phyloP scores from a whole-genome alignment of 352 stramenopile genomes.

The Phytophthora vignae region DNA sequence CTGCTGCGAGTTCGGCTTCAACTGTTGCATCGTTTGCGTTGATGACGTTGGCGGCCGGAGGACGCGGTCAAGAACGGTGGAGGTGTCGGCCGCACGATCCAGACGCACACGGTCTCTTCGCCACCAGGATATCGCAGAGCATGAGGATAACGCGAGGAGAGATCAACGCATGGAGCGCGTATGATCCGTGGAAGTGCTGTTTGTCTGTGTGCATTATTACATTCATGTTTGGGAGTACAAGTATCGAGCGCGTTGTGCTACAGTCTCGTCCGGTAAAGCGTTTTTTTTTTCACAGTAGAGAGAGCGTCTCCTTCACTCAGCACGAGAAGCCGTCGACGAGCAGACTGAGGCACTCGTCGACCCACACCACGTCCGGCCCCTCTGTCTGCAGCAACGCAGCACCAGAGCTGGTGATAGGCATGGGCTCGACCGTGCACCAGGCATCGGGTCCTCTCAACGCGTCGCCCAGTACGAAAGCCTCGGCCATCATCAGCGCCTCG shows the following conservation, averaged over 20 bases:
- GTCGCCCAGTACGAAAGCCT: background rate
- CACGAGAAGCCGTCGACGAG: constrained; percentile 42
- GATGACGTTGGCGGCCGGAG: background rate
- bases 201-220: background rate
- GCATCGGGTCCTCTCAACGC: background rate
- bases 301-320: background rate
- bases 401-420: background rate
- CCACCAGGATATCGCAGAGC: background rate
- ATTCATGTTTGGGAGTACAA: background rate
- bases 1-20: background rate
- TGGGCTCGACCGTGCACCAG: constrained; percentile 6
- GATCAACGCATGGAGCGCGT: constrained; percentile 26
- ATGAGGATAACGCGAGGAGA: background rate
- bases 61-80: no score
- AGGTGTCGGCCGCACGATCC: background rate
- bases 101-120: background rate
- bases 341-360: constrained; percentile 39
- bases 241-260: background rate
- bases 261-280: background rate
- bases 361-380: constrained; percentile 15
- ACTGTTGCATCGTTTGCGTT: constrained; percentile 19
- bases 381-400: background rate
- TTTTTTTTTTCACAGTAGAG: background rate
- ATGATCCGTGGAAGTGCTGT: constrained; percentile 1
- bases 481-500: constrained; percentile 15